Evolutionary conservation across 768 basidiomycete species (phyloP).

Genomic region (Tremella fuciformis): DNA sequence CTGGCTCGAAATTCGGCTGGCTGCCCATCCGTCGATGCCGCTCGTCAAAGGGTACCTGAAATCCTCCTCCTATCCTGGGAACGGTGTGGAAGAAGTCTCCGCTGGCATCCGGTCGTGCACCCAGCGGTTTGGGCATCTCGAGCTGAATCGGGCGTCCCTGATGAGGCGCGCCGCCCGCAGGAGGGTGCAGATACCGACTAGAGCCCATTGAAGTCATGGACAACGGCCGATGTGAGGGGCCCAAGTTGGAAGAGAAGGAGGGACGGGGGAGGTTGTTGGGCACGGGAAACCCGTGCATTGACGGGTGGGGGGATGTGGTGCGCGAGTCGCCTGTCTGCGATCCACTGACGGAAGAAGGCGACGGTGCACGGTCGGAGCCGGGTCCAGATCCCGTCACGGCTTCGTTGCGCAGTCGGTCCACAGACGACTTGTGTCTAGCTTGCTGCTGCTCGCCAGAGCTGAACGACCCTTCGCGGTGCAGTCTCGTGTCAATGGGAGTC

Average conservation of each 20-base stretch:
- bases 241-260: constrained; percentile 1
- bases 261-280: constrained; percentile 6
- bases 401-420: constrained; percentile 31
- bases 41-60: constrained; percentile 5
- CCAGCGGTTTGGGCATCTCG: constrained; percentile 30
- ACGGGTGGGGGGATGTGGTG: constrained; percentile 11
- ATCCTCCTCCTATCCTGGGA: not conserved
- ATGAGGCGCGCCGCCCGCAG: constrained; percentile 35
- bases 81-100: constrained; percentile 25
- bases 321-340: constrained; percentile 6
- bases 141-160: constrained; percentile 37
- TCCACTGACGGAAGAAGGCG: constrained; percentile 18
- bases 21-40: not conserved
- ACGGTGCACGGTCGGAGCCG: constrained; percentile 19
- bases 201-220: constrained; percentile 30
- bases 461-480: constrained; percentile 11
- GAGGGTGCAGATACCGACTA: constrained; percentile 25
- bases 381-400: constrained; percentile 5
- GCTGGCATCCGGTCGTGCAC: constrained; percentile 23
- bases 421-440: constrained; percentile 21
- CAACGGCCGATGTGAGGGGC: constrained; percentile 18
- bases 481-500: constrained; percentile 5
- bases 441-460: constrained; percentile 19
- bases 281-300: constrained; percentile 18
- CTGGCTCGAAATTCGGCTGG: constrained; percentile 1